phyloP scores from a whole-genome alignment of 768 basidiomycete species.

The Termitomyces sp. region DNA sequence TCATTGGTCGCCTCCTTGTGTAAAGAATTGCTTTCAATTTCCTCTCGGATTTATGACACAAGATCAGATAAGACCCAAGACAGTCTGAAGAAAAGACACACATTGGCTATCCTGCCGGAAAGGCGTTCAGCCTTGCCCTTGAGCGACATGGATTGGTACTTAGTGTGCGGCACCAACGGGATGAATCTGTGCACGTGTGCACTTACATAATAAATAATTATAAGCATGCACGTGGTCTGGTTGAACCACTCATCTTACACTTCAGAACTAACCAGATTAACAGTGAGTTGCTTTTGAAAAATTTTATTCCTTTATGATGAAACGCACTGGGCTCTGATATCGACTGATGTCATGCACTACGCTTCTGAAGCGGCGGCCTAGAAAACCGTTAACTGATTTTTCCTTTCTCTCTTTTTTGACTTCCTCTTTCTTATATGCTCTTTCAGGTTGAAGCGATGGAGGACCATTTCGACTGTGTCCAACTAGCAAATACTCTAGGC shows the following conservation, averaged over 20 bases:
- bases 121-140: conserved; percentile 15
- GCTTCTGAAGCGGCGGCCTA: conserved; percentile 29
- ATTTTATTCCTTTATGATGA: conserved; percentile 31
- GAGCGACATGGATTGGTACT: background rate
- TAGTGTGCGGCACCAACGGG: no score
- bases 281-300: conserved; percentile 4
- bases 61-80: background rate
- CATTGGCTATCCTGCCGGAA: conserved; percentile 19
- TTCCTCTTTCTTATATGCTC: background rate
- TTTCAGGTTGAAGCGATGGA: conserved; percentile 6
- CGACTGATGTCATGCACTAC: conserved; percentile 26
- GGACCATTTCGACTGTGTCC: background rate
- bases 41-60: background rate
- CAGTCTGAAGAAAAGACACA: conserved; percentile 1
- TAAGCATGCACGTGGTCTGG: no score
- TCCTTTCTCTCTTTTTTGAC: background rate
- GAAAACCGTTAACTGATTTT: conserved; percentile 24
- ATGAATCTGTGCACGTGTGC: no score
- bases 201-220: no score
- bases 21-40: conserved; percentile 1
- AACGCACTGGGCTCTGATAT: conserved; percentile 59
- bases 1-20: conserved; percentile 15
- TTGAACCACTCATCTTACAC: background rate
- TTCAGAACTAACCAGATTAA: background rate
- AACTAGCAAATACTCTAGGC: conserved; percentile 26